Conservation (phyloP, 306 rosid species). For the Glycyrrhiza uralensis region DNA sequence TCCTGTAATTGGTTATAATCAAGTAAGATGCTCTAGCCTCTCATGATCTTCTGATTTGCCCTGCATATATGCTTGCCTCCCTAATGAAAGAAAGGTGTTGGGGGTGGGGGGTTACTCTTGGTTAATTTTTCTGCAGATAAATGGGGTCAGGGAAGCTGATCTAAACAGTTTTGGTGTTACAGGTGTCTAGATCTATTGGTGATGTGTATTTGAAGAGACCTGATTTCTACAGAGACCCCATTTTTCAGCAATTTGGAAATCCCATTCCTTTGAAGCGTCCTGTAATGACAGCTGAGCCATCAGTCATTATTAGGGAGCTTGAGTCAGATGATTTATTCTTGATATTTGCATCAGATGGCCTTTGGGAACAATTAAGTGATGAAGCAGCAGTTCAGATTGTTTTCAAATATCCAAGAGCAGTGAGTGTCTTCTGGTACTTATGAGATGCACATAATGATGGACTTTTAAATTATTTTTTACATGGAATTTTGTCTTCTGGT, state of each 20-base stretch:
- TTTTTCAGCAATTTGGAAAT: constrained; percentile 63
- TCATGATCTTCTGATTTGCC: background rate
- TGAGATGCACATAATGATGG: background rate
- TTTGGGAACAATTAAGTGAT: constrained; percentile 95
- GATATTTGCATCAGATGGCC: constrained; percentile 97
- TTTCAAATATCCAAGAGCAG: constrained; percentile 82
- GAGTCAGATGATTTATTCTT: constrained; percentile 76
- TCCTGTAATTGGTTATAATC: background rate
- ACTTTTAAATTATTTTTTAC: background rate
- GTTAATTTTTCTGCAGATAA: background rate
- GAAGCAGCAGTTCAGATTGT: constrained; percentile 86
- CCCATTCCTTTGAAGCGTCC: constrained; percentile 78
- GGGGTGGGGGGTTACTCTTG: background rate
- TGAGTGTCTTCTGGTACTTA: constrained; percentile 42
- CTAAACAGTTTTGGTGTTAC: constrained; percentile 15
- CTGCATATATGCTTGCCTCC: background rate
- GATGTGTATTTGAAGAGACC: constrained; percentile 90
- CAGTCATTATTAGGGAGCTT: constrained; percentile 62
- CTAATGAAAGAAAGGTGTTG: background rate
- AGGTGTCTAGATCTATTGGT: constrained; percentile 97
- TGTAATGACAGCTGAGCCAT: constrained; percentile 93
- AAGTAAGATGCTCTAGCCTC: background rate
- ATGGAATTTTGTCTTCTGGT: constrained; percentile 7
- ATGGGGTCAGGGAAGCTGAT: constrained; percentile 18
- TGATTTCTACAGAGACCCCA: constrained; percentile 68